Base-by-base conservation (phyloP, 495 filamentous ascomycete genomes). In the Podospora pseudopauciseta region DNA sequence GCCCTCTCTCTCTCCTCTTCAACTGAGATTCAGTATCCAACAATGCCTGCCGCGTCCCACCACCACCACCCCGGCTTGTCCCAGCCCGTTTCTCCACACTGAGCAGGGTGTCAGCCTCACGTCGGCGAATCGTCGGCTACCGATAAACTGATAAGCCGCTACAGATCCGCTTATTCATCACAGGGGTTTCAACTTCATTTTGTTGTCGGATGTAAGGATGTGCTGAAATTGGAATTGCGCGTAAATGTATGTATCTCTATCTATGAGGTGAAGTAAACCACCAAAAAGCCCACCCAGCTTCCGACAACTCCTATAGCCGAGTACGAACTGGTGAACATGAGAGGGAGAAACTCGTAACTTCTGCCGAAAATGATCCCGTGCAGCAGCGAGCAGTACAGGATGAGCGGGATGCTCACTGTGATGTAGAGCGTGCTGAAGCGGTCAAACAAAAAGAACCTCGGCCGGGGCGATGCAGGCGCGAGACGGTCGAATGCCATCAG, bases 241-340 rank as follows among this genome's bases (percentile, higher is more conserved):
- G 23, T 23, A 44, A 66, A 64, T 32, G 32, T 63, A 67, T 23
- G 23, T 56, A 64, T 55, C 26, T 49, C 55, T 30, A 23, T 72
- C 69, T 80, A 91, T 64, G 87, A 87, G 1, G 88, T 90, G 78
- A 97, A 94, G 78, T 93, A 97, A 54, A 99, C 91, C 27, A 97
- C 93, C 84, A 92, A 86, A 76, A 97, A 97, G 20, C 95, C 94
- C 64, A 98, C 74, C 94, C 94, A 98, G 82, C 95, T 99, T 4
- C 92, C 95, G 15, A 97, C 88, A 1, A 99, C 92, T n/a, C 95
- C 95, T 55, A 98, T 78, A 20, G 95, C 95, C 18, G 91, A 94
- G 80, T 99, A 99, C 58, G 91, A 90, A 80, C 94, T 97, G 75
- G 88, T 97, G 75, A 98, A 96, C 95, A 99, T 97, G 69, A 98